Evolutionary conservation across 768 basidiomycete species (phyloP), one percentile per base, ranked within the genome.

Genomic region (Cytidiella melzeri): DNA sequence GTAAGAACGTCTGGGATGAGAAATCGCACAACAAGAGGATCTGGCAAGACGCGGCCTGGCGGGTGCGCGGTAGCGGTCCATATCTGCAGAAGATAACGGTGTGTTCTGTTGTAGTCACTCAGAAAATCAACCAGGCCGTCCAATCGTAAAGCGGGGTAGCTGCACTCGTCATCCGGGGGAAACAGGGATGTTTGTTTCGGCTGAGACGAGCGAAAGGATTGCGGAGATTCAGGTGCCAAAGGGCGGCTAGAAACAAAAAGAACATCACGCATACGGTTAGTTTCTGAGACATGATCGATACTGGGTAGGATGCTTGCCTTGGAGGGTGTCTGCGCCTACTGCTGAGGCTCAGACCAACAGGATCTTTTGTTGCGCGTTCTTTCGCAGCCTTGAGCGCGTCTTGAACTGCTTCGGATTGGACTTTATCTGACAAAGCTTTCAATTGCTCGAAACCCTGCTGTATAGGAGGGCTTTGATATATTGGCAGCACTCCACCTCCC

Each of bases 1-100:
- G 72, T 78, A 48, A 88, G 65, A 42, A 88, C 80, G 55, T 90
- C 84, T 2, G 70, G 69, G 48, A 87, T 77, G 13, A 69, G 70
- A 54, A 85, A 77, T 36, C 84, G 79, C 25, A 90, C 59, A 37
- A 79, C 62, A 0, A 72, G 61, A 1, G 73, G 71, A 40, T 64
- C 58, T 5, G 50, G 42, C 15, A 62, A 39, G 7, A 44, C 48
- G 21, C 55, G 57, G 10, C 38, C 38, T 13, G 43, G 38, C 21
- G 55, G 36, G 12, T 54, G 55, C 24, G 53, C 51, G 20, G 64
- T 66, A n/a, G 67, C 60, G 6, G 73, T 70, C 76, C 81, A 83
- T 37, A 89, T 70, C 53, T 76, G 78, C 45, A 87, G 62, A 47
- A 64, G 69, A 19, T 50, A 47, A 38, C 57, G 50, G 59, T 75